These are phyloP conservation scores for Camellia oleifera DNA, from an alignment of 179 eudicot species.

Conservation along the genomic window DNA sequence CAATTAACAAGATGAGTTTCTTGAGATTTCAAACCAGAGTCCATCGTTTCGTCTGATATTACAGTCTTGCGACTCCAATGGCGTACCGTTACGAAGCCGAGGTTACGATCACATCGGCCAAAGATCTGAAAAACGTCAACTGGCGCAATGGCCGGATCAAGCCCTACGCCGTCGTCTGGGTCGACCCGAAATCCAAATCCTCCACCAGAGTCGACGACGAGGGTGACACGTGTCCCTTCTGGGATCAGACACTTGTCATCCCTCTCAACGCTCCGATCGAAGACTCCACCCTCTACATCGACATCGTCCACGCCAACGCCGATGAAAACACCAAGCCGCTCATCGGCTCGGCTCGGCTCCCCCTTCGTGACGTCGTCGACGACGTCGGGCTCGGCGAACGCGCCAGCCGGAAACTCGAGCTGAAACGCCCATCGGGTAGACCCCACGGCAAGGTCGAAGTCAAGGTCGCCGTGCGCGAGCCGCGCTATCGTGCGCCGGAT, in stretches of 20 bases:
- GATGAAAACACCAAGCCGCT: slow-evolving; percentile 61
- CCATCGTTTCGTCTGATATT: neutral
- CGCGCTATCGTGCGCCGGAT: slow-evolving; percentile 50
- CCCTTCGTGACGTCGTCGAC: slow-evolving; percentile 51
- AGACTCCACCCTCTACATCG: slow-evolving; percentile 53
- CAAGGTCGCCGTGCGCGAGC: slow-evolving; percentile 38
- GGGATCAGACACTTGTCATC: slow-evolving; percentile 53
- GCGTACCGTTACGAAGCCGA: slow-evolving; percentile 50
- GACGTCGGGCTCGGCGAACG: slow-evolving; percentile 46
- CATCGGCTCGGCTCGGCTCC: slow-evolving; percentile 59
- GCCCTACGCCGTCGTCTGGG: slow-evolving; percentile 83
- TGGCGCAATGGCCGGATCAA: slow-evolving; percentile 73
- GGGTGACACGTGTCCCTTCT: slow-evolving; percentile 62
- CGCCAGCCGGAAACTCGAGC: slow-evolving; percentile 35
- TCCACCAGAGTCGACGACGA: slow-evolving; percentile 56
- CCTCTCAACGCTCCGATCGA: slow-evolving; percentile 53
- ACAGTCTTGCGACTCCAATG: slow-evolving; percentile 16
- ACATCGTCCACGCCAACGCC: slow-evolving; percentile 59
- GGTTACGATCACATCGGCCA: slow-evolving; percentile 55
- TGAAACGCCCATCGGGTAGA: slow-evolving; percentile 81
- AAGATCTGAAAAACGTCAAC: slow-evolving; percentile 78
- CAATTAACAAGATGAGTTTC: neutral
- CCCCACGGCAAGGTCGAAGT: slow-evolving; percentile 75
- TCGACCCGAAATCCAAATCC: slow-evolving; percentile 53
- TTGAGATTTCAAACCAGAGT: neutral